These are phyloP conservation scores for Neospermospora avenae DNA, from an alignment of 2,329 filamentous ascomycete genomes.

Conservation along the genomic window DNA sequence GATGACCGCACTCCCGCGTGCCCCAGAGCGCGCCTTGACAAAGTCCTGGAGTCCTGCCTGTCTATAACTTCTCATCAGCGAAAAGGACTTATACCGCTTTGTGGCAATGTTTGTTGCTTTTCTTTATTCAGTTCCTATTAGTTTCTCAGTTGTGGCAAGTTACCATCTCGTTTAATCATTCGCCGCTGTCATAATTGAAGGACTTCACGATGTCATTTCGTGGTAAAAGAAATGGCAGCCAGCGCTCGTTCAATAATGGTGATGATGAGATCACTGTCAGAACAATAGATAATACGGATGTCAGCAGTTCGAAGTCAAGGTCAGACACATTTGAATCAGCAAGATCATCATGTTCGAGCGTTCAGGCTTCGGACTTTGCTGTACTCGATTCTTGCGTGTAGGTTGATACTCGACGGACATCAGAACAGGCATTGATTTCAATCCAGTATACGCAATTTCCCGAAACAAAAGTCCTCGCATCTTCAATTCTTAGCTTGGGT, in stretches of 20 bases:
- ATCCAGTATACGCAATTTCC: slow-evolving; percentile 27
- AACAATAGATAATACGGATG: slow-evolving; percentile 11
- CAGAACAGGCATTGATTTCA: slow-evolving; percentile 3
- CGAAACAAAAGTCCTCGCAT: slow-evolving; percentile 31
- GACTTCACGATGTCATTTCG: slow-evolving; percentile 26
- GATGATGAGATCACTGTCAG: slow-evolving; percentile 25
- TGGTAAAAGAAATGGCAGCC: slow-evolving; percentile 27
- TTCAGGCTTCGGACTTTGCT: slow-evolving; percentile 21
- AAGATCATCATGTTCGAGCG: slow-evolving; percentile 18
- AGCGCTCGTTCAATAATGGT: slow-evolving; percentile 23
- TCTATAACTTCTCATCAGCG: neutral
- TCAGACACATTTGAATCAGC: slow-evolving; percentile 15
- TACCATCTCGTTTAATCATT: neutral
- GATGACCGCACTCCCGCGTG: slow-evolving; percentile 13
- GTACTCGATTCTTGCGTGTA: slow-evolving; percentile 32
- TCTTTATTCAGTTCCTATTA: slow-evolving; percentile 10
- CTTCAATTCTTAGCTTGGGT: slow-evolving; percentile 31
- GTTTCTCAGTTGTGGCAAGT: slow-evolving; percentile 12
- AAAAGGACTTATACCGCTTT: slow-evolving; percentile 21
- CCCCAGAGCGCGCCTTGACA: slow-evolving; percentile 11
- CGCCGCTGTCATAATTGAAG: neutral
- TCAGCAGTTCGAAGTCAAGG: slow-evolving; percentile 10
- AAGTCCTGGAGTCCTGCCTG: slow-evolving; percentile 26
- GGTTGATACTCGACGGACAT: slow-evolving; percentile 4
- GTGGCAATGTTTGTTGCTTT: slow-evolving; percentile 25